phyloP scores from a whole-genome alignment of 345 rosid species.

The Citrus cavaleriei region DNA sequence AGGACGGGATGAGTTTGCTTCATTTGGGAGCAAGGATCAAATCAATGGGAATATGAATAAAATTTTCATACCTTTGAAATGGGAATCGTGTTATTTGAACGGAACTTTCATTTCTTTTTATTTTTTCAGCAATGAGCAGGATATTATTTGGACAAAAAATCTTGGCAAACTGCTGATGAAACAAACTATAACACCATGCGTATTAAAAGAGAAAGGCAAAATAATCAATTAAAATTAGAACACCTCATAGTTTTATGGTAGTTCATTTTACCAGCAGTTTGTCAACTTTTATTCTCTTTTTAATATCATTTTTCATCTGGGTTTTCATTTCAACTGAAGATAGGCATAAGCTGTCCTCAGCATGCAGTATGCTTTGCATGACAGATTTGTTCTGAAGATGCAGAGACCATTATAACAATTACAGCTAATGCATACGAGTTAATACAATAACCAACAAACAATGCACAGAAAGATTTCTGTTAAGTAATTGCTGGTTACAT shows the following conservation, averaged over 20 bases:
- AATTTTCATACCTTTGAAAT: not conserved
- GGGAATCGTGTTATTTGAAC: not conserved
- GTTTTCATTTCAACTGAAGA: no score
- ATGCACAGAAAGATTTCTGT: conserved; percentile 8
- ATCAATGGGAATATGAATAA: not conserved
- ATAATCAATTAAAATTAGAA: no score
- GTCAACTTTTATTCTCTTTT: no score
- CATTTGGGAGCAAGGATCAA: not conserved
- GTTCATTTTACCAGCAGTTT: no score
- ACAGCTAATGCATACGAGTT: not conserved
- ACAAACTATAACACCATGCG: no score
- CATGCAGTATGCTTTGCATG: no score
- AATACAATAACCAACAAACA: not conserved
- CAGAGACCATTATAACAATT: not conserved
- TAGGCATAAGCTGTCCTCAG: no score
- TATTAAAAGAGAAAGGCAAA: no score
- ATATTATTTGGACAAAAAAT: no score
- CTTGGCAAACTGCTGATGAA: no score
- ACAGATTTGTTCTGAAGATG: not conserved
- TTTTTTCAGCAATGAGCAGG: not conserved
- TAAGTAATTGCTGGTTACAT: conserved; percentile 8
- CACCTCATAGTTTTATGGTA: no score
- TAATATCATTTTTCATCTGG: no score
- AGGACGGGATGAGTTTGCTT: not conserved
- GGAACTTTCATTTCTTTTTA: not conserved